A percentile compares a stretch with the other conserved stretches of the same genome.
phyloP scores from a whole-genome alignment of 805 yeast species.

The Candida ulmi region DNA sequence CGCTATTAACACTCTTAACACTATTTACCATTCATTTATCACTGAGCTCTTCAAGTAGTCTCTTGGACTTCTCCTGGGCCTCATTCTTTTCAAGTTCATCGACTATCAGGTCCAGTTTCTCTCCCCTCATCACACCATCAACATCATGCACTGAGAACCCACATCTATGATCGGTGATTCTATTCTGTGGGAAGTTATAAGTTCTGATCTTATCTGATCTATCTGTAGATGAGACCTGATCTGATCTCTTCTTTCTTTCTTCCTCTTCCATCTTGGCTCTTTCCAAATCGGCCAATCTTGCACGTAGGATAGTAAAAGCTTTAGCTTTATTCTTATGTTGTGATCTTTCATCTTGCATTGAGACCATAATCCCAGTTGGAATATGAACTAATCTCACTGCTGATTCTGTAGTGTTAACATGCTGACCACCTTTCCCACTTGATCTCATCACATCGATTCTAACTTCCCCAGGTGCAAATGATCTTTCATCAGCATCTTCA shows the following conservation, averaged over 20 bases:
- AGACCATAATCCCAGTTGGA: conserved; percentile 85
- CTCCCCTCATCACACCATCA: conserved; percentile 58
- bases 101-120: conserved; percentile 47
- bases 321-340: conserved; percentile 93
- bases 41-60: conserved; percentile 10
- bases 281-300: conserved; percentile 80
- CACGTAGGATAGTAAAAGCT: conserved; percentile 77
- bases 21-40: background rate
- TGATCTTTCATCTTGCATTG: conserved; percentile 92
- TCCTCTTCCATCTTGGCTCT: conserved; percentile 55
- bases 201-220: conserved; percentile 92
- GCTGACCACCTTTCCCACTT: conserved; percentile 97
- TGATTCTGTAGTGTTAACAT: conserved; percentile 94
- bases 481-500: conserved; percentile 52
- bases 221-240: conserved; percentile 85
- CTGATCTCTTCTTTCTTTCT: conserved; percentile 64
- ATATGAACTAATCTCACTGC: conserved; percentile 91
- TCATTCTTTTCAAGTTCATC: conserved; percentile 45
- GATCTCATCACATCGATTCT: conserved; percentile 97
- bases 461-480: conserved; percentile 80
- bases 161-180: conserved; percentile 93
- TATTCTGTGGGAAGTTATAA: conserved; percentile 86
- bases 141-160: conserved; percentile 75
- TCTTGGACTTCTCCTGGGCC: conserved; percentile 37
- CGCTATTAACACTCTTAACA: too few relatives aligned